phyloP scores from a whole-genome alignment of 176 grass and related monocot genomes.

The Hordeum marinum region DNA sequence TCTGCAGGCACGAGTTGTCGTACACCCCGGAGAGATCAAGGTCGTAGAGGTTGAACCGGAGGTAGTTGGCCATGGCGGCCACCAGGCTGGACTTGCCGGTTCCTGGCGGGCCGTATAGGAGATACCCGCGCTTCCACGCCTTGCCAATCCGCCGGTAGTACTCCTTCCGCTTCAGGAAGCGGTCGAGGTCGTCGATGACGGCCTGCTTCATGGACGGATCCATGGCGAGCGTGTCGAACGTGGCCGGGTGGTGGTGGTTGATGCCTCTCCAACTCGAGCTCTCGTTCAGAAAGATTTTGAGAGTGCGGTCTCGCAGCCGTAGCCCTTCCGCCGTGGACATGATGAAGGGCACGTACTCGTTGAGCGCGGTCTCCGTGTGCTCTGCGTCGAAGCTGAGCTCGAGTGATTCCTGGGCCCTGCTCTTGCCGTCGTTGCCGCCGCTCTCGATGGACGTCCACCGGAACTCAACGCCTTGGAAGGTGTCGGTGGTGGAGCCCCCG shows the following conservation, averaged over 20 bases:
- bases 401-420: neutral
- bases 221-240: conserved; percentile 34
- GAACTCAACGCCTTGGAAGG: too few species aligned
- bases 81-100: conserved; percentile 31
- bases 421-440: too few species aligned
- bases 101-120: conserved; percentile 25
- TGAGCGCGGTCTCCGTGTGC: neutral
- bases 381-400: neutral
- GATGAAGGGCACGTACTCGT: neutral
- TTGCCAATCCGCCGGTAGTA: conserved; percentile 33
- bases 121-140: conserved; percentile 50
- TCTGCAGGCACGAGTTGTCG: neutral
- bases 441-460: too few species aligned
- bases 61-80: conserved; percentile 39
- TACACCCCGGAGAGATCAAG: conserved; percentile 7
- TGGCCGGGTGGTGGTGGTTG: conserved; percentile 11
- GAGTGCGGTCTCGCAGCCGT: too few species aligned
- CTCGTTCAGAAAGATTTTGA: too few species aligned
- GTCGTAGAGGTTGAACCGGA: conserved; percentile 26
- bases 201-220: neutral
- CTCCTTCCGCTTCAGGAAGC: conserved; percentile 3
- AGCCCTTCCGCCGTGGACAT: too few species aligned
- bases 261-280: too few species aligned
- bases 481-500: too few species aligned
- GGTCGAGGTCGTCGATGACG: conserved; percentile 25